Conservation (phyloP, 345 rosid species). For the Ceriops zippeliana region DNA sequence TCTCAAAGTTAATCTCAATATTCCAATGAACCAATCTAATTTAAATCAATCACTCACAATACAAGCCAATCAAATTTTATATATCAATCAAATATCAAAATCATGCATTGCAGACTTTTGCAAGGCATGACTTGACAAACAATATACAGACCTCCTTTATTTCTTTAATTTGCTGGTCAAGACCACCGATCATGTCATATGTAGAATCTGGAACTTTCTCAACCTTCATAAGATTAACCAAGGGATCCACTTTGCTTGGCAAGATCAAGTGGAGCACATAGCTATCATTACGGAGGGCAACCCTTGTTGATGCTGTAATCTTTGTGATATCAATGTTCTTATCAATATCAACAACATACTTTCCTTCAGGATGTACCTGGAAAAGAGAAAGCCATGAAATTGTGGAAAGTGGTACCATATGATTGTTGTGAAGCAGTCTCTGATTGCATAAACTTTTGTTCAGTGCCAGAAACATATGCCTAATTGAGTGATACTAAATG, state of each 20-base stretch:
- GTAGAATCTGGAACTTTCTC: constrained; percentile 98
- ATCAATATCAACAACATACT: constrained; percentile 95
- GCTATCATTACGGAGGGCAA: constrained; percentile 97
- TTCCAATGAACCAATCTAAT: no score
- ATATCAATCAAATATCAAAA: no score
- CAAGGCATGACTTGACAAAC: no score
- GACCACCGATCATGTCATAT: constrained; percentile 98
- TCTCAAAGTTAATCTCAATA: neutral
- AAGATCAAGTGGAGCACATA: constrained; percentile 87
- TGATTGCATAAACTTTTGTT: no score
- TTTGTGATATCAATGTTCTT: constrained; percentile 91
- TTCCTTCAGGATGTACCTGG: constrained; percentile 99
- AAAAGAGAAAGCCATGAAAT: constrained; percentile 4
- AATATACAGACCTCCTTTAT: constrained; percentile 70
- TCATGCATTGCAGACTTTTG: no score
- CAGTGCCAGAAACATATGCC: no score
- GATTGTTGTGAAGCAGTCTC: neutral
- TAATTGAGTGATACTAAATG: no score
- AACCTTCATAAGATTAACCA: constrained; percentile 98
- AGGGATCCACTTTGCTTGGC: constrained; percentile 96
- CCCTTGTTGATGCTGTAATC: constrained; percentile 90
- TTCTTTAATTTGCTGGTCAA: constrained; percentile 97
- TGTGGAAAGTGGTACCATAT: neutral
- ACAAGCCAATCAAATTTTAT: no score
- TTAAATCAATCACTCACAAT: no score